Evolutionary conservation across 2,329 filamentous ascomycete species (phyloP).

Genomic region (Ceratocystis ficicola): DNA sequence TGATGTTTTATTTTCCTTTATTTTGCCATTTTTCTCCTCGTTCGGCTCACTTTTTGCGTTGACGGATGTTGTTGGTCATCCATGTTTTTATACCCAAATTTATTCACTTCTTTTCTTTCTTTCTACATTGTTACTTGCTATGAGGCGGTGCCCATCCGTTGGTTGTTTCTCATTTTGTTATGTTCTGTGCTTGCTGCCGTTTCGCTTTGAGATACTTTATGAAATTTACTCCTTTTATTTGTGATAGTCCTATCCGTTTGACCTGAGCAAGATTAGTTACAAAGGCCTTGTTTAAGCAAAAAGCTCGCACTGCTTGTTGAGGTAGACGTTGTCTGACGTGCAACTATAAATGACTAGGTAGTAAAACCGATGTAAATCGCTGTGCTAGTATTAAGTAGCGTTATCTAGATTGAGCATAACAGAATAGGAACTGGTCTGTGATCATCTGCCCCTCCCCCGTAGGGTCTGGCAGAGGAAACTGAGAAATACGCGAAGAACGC

Average conservation of each 20-base stretch:
- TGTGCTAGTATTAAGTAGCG: background rate
- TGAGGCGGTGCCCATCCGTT: background rate
- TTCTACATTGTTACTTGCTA: background rate
- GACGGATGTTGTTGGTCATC: slow-evolving; percentile 13
- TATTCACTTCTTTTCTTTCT: slow-evolving; percentile 12
- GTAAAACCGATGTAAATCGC: background rate
- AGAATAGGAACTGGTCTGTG: background rate
- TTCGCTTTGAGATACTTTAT: background rate
- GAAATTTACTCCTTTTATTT: background rate
- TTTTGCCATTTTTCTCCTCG: slow-evolving; percentile 21
- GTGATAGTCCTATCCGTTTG: background rate
- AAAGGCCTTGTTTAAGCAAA: too few relatives aligned
- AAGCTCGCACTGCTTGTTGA: background rate
- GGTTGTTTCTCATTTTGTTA: background rate
- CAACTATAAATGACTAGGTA: background rate
- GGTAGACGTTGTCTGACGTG: background rate
- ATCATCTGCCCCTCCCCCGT: background rate
- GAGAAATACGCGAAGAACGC: background rate
- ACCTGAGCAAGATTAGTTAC: too few relatives aligned
- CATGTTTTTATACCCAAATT: slow-evolving; percentile 13
- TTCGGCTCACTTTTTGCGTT: slow-evolving; percentile 17
- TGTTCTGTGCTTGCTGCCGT: slow-evolving; percentile 12
- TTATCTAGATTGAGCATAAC: background rate
- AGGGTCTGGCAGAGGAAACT: background rate
- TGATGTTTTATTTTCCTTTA: slow-evolving; percentile 11